Evolutionary conservation across 2,329 filamentous ascomycete genomes (phyloP).

Genomic region (Diaporthe aspalathi): DNA sequence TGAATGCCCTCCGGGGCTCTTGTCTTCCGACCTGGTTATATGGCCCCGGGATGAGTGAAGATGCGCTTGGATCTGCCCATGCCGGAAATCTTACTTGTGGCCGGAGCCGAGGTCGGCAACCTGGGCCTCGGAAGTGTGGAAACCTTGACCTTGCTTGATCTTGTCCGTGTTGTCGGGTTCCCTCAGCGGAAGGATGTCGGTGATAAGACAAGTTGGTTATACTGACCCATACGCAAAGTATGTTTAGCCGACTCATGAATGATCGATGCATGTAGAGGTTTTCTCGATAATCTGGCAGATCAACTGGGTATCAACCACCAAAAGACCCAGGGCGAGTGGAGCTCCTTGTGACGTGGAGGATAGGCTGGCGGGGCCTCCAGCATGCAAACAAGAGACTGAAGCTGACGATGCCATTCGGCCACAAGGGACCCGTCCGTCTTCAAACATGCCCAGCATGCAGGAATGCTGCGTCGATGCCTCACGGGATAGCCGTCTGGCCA

Average conservation of each 20-base stretch:
- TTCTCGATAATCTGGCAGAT: conserved; percentile 1
- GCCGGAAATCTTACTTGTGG: background rate
- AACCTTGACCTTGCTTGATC: conserved; percentile 7
- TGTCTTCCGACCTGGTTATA: background rate
- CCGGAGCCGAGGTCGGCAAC: background rate
- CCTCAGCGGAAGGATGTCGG: background rate
- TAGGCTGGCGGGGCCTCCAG: background rate
- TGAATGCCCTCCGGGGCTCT: no score
- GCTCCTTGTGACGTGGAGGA: conserved; percentile 23
- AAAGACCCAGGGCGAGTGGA: background rate
- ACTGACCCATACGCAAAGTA: background rate
- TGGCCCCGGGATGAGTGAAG: background rate
- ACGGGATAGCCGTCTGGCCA: conserved; percentile 8
- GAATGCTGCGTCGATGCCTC: conserved; percentile 14
- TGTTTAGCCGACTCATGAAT: background rate
- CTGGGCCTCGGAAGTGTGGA: background rate
- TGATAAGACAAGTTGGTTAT: background rate
- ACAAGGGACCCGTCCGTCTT: background rate
- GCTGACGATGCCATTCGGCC: conserved; percentile 17
- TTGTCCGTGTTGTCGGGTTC: background rate
- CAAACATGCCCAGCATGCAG: conserved; percentile 10
- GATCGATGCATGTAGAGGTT: background rate
- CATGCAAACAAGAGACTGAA: background rate
- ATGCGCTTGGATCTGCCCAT: background rate
- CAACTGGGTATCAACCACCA: background rate